These are phyloP conservation scores for Penicillium crustosum DNA, from an alignment of 2,329 filamentous ascomycete genomes.

Conservation along the genomic window DNA sequence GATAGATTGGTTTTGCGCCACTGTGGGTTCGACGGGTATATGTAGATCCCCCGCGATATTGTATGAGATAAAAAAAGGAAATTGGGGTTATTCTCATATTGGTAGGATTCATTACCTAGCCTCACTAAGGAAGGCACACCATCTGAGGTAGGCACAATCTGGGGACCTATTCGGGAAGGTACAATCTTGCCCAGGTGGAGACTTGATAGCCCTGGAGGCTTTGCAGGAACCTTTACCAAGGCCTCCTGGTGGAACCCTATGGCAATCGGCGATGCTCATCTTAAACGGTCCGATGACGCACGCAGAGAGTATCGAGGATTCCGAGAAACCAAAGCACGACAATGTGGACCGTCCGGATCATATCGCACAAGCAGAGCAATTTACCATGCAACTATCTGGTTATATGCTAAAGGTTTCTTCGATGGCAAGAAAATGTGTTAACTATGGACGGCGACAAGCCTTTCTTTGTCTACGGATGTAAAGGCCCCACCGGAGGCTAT, in stretches of 20 bases:
- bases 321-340: background rate
- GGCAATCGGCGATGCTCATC: background rate
- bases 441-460: background rate
- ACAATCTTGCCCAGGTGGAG: background rate
- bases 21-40: background rate
- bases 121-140: background rate
- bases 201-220: background rate
- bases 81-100: background rate
- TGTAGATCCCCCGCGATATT: slow-evolving; percentile 1
- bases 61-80: background rate
- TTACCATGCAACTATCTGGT: background rate
- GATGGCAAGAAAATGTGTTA: background rate
- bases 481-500: background rate
- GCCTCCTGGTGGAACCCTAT: background rate
- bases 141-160: background rate
- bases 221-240: background rate
- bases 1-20: background rate
- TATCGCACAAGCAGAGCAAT: background rate
- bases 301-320: background rate
- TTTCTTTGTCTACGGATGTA: background rate
- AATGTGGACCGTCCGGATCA: background rate
- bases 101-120: background rate
- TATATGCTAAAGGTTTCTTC: background rate
- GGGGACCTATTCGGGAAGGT: background rate
- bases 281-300: too few species aligned